A percentile compares a stretch with the other conserved stretches of the same genome.
phyloP scores from a whole-genome alignment of 2,329 filamentous ascomycete species.

The Neodidymelliopsis sp. region DNA sequence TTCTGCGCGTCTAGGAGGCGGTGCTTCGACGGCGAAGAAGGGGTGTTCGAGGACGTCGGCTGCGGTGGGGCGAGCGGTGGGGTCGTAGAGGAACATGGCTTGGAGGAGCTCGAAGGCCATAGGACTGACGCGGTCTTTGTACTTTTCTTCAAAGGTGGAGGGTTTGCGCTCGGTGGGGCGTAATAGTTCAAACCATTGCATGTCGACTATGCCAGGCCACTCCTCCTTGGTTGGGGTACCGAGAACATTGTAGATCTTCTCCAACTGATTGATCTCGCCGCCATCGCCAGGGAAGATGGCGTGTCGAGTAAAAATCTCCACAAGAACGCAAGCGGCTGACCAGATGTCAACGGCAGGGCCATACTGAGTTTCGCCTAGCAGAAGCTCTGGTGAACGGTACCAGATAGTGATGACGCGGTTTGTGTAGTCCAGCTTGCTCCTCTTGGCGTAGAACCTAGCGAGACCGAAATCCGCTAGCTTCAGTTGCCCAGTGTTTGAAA shows the following conservation, averaged over 20 bases:
- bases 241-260: constrained; percentile 93
- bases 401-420: constrained; percentile 99
- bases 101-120: constrained; percentile 83
- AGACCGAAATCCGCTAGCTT: constrained; percentile 97
- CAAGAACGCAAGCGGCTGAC: constrained; percentile 95
- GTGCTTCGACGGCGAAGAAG: constrained; percentile 87
- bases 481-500: constrained; percentile 85
- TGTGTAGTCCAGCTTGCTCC: constrained; percentile 90
- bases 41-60: constrained; percentile 83
- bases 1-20: constrained; percentile 75
- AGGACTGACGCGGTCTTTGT: constrained; percentile 76
- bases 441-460: constrained; percentile 94
- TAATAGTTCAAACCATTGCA: constrained; percentile 96
- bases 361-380: constrained; percentile 93
- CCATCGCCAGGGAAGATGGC: constrained; percentile 96
- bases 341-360: constrained; percentile 96
- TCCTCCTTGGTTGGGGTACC: constrained; percentile 84
- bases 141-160: constrained; percentile 82
- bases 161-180: constrained; percentile 76
- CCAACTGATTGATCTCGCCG: constrained; percentile 92
- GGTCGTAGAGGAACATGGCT: constrained; percentile 90
- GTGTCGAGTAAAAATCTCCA: constrained; percentile 93
- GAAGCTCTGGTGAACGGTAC: constrained; percentile 94
- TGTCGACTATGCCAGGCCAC: constrained; percentile 90
- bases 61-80: constrained; percentile 80